Percentiles rank a stretch among this genome's conserved stretches.
phyloP scores from a whole-genome alignment of 2,329 filamentous ascomycete species.

The Colletotrichum tabaci region DNA sequence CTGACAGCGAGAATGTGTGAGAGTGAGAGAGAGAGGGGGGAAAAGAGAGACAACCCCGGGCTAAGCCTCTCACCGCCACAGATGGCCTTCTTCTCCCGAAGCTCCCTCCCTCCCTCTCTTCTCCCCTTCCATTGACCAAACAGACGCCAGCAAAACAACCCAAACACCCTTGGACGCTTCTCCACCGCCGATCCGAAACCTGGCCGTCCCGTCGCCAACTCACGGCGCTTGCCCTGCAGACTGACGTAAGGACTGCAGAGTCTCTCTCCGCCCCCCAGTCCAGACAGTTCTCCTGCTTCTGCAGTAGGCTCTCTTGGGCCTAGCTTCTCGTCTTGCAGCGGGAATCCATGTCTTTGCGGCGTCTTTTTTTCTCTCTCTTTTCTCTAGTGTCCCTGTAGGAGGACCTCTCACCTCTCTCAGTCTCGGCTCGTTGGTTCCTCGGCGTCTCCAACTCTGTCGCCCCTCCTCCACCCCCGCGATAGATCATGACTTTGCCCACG shows the following conservation, averaged over 20 bases:
- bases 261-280: neutral
- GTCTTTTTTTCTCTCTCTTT: neutral
- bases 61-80: conserved; percentile 21
- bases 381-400: no score
- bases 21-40: no score
- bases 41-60: neutral
- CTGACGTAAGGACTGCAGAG: conserved; percentile 8
- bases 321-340: conserved; percentile 15
- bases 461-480: conserved; percentile 35
- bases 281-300: neutral
- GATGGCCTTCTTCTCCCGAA: no score
- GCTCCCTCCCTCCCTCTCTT: no score
- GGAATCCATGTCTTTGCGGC: neutral
- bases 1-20: neutral
- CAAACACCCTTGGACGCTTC: neutral
- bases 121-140: no score
- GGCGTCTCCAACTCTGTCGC: neutral
- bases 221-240: conserved; percentile 14
- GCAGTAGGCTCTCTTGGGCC: conserved; percentile 29
- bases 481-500: neutral
- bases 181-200: conserved; percentile 33
- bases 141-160: no score
- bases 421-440: conserved; percentile 15
- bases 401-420: neutral
- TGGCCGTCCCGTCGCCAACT: conserved; percentile 13